A percentile compares a stretch with the other conserved stretches of the same genome.
These are phyloP conservation scores for Saccharum officinarum DNA, from an alignment of 176 grass and related monocot species.

Conservation along the genomic window DNA sequence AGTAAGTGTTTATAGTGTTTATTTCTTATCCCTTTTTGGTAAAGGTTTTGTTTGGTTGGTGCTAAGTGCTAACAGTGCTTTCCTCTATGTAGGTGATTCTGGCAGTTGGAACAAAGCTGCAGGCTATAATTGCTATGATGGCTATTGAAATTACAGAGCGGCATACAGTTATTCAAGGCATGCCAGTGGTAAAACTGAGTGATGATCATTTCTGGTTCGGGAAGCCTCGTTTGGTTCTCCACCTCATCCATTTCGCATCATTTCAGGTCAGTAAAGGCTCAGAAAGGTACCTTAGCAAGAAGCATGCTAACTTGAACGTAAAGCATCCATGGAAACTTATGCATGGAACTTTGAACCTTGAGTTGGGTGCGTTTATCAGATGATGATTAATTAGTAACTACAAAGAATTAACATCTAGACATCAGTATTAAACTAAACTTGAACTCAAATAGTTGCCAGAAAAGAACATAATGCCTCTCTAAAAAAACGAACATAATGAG, in stretches of 20 bases:
- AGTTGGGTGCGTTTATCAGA: background rate
- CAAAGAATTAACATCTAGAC: background rate
- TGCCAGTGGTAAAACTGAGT: constrained; percentile 77
- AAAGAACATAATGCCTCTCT: background rate
- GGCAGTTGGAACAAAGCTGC: constrained; percentile 82
- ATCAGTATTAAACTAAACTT: background rate
- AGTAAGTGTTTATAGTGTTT: constrained; percentile 70
- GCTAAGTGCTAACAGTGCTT: background rate
- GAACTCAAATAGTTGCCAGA: background rate
- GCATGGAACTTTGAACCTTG: background rate
- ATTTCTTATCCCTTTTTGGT: background rate
- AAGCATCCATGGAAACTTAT: constrained; percentile 1
- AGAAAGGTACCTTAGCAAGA: background rate
- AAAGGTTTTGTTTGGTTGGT: background rate
- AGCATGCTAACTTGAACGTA: constrained; percentile 22
- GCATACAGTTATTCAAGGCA: constrained; percentile 86
- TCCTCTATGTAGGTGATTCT: constrained; percentile 67
- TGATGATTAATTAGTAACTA: background rate
- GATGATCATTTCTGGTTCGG: constrained; percentile 91
- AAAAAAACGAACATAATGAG: background rate
- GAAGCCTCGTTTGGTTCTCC: constrained; percentile 66
- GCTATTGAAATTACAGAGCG: constrained; percentile 79
- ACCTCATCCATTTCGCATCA: constrained; percentile 79
- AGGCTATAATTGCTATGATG: constrained; percentile 89
- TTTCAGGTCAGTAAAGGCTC: constrained; percentile 59